Evolutionary conservation across 148 eudicot genomes (phyloP).

Genomic region (Suaeda aralocaspica): DNA sequence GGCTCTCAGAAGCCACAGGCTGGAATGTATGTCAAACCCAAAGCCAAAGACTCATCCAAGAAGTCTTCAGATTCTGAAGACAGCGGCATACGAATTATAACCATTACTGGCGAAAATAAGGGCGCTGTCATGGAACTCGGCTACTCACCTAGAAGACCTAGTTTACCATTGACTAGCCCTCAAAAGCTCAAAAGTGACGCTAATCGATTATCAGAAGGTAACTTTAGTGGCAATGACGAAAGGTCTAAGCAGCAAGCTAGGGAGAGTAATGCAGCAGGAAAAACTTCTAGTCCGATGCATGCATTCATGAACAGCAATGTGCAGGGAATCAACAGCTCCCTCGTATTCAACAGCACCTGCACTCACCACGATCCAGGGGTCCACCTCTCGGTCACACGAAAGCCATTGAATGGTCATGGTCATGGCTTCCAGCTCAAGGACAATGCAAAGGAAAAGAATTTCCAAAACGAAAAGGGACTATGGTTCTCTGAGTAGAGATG

Average conservation of each 20-base stretch:
- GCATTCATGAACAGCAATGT: slow-evolving; percentile 55
- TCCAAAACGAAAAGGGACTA: slow-evolving; percentile 7
- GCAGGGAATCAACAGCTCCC: slow-evolving; percentile 52
- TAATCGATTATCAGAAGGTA: slow-evolving; percentile 16
- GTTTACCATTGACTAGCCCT: slow-evolving; percentile 3
- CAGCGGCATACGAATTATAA: slow-evolving; percentile 36
- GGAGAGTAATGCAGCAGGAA: neutral
- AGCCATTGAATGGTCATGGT: slow-evolving; percentile 22
- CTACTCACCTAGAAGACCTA: slow-evolving; percentile 28
- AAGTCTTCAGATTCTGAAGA: slow-evolving; percentile 35
- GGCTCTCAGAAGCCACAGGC: slow-evolving; percentile 1
- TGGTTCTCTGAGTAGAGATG: slow-evolving; percentile 11
- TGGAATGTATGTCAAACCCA: slow-evolving; percentile 4
- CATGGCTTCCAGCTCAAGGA: slow-evolving; percentile 19
- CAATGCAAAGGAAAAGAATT: slow-evolving; percentile 4
- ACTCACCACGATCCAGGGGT: slow-evolving; percentile 54
- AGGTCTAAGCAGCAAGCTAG: slow-evolving; percentile 2
- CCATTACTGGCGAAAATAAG: slow-evolving; percentile 65
- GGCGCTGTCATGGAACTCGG: slow-evolving; percentile 73
- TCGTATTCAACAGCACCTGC: slow-evolving; percentile 29
- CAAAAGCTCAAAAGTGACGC: slow-evolving; percentile 15
- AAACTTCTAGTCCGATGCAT: slow-evolving; percentile 21
- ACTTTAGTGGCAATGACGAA: slow-evolving; percentile 17
- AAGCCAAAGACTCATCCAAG: slow-evolving; percentile 9
- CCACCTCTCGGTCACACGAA: slow-evolving; percentile 29